Base-by-base conservation (phyloP, 73 alveolate genomes). In the Uronychia binucleata region DNA sequence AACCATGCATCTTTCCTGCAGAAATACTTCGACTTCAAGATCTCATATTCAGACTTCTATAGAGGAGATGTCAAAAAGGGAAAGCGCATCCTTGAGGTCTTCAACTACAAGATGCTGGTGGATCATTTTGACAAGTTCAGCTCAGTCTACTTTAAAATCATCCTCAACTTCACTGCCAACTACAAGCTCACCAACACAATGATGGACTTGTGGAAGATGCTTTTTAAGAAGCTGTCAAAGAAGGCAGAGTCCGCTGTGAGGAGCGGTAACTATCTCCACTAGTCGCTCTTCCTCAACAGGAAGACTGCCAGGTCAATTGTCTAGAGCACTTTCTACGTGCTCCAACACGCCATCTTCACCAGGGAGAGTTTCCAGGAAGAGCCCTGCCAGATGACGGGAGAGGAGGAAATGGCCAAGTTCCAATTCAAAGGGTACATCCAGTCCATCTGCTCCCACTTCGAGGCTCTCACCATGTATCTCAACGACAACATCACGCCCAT, bases 1-100 rank as follows among this genome's bases (percentile, higher is more conserved):
- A 86, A 76, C 27, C 60, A 79, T 79, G 46, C 79, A 26, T 27
- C 82, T 8, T 31, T 74, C 33, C 87, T 86, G 28, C 46, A 78
- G 35, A 86, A 59, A 59, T 79, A 34, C 79, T 86, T 86, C 78
- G 46, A 86, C 28, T 86, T 87, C 85, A 87, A 75, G 32, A 29
- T 75, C 30, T 30, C 46, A 30, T 30, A 26, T 26, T 28, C 32
- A 1, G 58, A 30, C n/a, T 30, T 75, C 81, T 26, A 8, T 30
- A 28, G 32, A 5, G 28, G 32, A 30, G 58, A 8, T 28, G 46
- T 28, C 1, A 30, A 30, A 58, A 75, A 75, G 58, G 81, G 81
- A 25, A 75, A 28, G 30, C 5, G 78, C 14, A 26, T 67, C 13
- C 26, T 67, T 1, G 32, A 67, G 26, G 26, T 67, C 5, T 67